These are phyloP conservation scores for Penicillium mononematosum DNA, from an alignment of 495 filamentous ascomycete species.

Conservation along the genomic window DNA sequence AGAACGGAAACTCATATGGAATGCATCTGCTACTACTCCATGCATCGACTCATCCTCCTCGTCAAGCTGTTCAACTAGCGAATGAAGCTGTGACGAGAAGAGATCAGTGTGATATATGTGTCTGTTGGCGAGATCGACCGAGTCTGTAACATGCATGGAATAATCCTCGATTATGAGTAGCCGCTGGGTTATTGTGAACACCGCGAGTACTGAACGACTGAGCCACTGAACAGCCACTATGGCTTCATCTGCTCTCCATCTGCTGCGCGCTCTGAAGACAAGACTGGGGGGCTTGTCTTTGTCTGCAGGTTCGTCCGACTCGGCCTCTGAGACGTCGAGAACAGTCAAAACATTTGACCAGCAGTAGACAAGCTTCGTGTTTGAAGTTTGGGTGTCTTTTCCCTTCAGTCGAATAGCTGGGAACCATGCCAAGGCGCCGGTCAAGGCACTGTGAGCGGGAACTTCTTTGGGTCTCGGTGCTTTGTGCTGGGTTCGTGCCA, in stretches of 20 bases:
- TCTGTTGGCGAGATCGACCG: slow-evolving; percentile 86
- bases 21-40: slow-evolving; percentile 94
- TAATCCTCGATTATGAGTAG: slow-evolving; percentile 90
- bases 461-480: slow-evolving; percentile 85
- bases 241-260: slow-evolving; percentile 92
- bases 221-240: slow-evolving; percentile 98
- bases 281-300: slow-evolving; percentile 69
- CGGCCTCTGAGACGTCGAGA: slow-evolving; percentile 75
- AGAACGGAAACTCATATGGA: slow-evolving; percentile 92
- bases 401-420: slow-evolving; percentile 89
- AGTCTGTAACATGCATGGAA: slow-evolving; percentile 85
- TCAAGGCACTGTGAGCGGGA: slow-evolving; percentile 83
- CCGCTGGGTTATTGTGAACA: slow-evolving; percentile 90
- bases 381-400: slow-evolving; percentile 51
- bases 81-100: slow-evolving; percentile 79
- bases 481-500: slow-evolving; percentile 96
- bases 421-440: slow-evolving; percentile 94
- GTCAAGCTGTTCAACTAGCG: slow-evolving; percentile 81
- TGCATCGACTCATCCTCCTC: slow-evolving; percentile 89
- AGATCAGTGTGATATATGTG: slow-evolving; percentile 89
- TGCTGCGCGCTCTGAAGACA: slow-evolving; percentile 75
- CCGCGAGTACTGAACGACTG: slow-evolving; percentile 85
- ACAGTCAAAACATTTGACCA: slow-evolving; percentile 97
- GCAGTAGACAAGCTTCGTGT: slow-evolving; percentile 87
- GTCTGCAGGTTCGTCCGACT: slow-evolving; percentile 59